Evolutionary conservation across 352 stramenopile species (phyloP).

Genomic region (Phytophthora rubi): DNA sequence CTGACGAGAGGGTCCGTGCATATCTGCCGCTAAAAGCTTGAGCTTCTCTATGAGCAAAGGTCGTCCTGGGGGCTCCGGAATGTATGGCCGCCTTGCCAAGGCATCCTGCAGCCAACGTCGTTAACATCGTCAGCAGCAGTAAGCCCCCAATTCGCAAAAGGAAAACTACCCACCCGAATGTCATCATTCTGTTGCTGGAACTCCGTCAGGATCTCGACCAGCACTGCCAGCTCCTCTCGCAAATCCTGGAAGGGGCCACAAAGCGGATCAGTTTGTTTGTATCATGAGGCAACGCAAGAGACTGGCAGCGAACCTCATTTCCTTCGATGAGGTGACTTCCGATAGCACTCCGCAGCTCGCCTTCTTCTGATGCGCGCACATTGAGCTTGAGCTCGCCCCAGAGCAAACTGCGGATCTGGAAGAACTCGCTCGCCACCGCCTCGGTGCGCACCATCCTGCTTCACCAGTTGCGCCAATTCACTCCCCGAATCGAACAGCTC

Average conservation of each 20-base stretch:
- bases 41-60: conserved; percentile 76
- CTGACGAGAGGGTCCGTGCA: conserved; percentile 35
- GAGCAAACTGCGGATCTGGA: conserved; percentile 71
- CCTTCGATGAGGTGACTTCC: conserved; percentile 70
- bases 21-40: conserved; percentile 64
- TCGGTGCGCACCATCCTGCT: conserved; percentile 11
- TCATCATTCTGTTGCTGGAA: conserved; percentile 83
- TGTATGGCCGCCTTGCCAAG: conserved; percentile 48
- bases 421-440: conserved; percentile 60
- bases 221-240: conserved; percentile 55
- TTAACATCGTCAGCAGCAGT: not conserved
- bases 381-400: conserved; percentile 78
- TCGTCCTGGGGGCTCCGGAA: conserved; percentile 71
- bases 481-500: not conserved
- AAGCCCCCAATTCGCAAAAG: not conserved
- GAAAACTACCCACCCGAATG: conserved; percentile 55
- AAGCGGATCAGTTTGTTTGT: not conserved
- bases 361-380: conserved; percentile 57
- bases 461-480: not conserved
- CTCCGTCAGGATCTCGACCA: conserved; percentile 80
- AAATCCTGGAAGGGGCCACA: conserved; percentile 43
- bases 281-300: not conserved
- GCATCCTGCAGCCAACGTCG: conserved; percentile 51
- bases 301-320: conserved; percentile 51
- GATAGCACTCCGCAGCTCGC: conserved; percentile 66